Evolutionary conservation across 495 filamentous ascomycete genomes (phyloP).

Genomic region (Xanthoparmelia taractica): DNA sequence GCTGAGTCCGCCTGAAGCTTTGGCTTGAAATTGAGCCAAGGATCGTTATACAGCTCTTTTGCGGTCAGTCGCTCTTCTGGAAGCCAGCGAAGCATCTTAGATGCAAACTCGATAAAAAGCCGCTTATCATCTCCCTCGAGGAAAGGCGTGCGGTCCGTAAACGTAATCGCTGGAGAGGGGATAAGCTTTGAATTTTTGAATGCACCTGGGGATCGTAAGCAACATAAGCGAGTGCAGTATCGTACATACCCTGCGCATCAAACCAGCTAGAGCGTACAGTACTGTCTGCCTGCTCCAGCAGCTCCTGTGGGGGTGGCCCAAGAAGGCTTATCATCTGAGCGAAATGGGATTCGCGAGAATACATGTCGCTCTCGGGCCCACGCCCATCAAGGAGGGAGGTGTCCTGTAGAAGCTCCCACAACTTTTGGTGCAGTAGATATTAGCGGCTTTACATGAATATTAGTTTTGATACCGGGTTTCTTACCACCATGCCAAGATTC

Average conservation of each 20-base stretch:
- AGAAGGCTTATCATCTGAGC: constrained; percentile 35
- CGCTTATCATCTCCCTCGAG: neutral
- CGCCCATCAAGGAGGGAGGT: constrained; percentile 28
- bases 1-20: too few species aligned
- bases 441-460: neutral
- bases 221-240: neutral
- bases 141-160: neutral
- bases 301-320: constrained; percentile 31
- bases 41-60: neutral
- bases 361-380: constrained; percentile 26
- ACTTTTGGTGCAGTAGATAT: constrained; percentile 18
- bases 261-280: neutral
- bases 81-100: neutral
- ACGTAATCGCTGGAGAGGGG: neutral
- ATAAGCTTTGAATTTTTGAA: neutral
- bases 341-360: constrained; percentile 30
- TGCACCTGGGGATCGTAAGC: neutral
- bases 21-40: neutral
- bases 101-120: constrained; percentile 1
- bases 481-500: constrained; percentile 33
- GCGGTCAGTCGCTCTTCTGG: neutral
- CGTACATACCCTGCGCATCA: neutral
- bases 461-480: neutral
- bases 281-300: constrained; percentile 3
- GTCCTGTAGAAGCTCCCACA: constrained; percentile 33